These are phyloP conservation scores for Trifolium subterraneum DNA, from an alignment of 306 rosid species.

Conservation along the genomic window DNA sequence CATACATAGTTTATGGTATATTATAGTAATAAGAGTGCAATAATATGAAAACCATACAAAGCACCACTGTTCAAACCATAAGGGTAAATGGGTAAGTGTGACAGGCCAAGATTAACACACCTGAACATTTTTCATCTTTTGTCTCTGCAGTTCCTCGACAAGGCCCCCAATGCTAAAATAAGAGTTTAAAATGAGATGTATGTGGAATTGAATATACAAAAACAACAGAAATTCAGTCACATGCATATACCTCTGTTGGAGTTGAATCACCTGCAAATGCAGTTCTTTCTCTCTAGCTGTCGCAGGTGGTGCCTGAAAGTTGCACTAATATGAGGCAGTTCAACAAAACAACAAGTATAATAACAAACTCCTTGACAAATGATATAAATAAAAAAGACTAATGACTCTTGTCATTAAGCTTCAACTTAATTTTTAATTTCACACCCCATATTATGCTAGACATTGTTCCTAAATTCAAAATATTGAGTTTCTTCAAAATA, in stretches of 20 bases:
- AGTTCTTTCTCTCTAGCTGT: conserved; percentile 74
- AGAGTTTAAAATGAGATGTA: conserved; percentile 37
- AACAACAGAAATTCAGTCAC: conserved; percentile 31
- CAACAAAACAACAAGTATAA: conserved; percentile 26
- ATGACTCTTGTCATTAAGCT: conserved; percentile 14
- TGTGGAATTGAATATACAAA: conserved; percentile 28
- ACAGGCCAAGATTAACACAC: conserved; percentile 47
- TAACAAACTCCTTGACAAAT: conserved; percentile 17
- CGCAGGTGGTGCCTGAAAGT: conserved; percentile 59
- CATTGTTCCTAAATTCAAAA: conserved; percentile 21
- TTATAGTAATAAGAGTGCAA: conserved; percentile 14
- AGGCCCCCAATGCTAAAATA: conserved; percentile 70
- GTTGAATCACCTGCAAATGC: conserved; percentile 63
- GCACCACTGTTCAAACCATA: neutral
- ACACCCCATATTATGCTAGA: conserved; percentile 14
- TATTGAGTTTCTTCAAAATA: conserved; percentile 18
- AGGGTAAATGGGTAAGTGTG: neutral
- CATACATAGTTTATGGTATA: neutral
- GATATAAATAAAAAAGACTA: conserved; percentile 22
- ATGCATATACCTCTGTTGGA: conserved; percentile 77
- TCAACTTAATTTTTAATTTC: neutral
- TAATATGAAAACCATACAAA: conserved; percentile 8
- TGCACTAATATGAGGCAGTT: conserved; percentile 38
- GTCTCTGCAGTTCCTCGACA: conserved; percentile 78
- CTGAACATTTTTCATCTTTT: conserved; percentile 83